Conservation (phyloP, 805 yeast genomes). For the Kazachstania taianensis region DNA sequence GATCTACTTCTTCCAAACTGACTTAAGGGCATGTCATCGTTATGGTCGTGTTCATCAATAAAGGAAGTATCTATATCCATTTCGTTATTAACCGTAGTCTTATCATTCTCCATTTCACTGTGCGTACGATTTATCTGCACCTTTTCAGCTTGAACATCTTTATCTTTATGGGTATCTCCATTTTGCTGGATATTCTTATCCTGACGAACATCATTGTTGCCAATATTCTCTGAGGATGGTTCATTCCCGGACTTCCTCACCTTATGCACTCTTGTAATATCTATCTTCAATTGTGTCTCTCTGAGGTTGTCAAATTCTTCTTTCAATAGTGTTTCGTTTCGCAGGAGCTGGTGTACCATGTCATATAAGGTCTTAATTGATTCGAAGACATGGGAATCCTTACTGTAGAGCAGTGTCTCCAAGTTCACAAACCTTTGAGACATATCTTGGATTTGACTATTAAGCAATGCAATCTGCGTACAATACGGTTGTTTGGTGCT, state of each 20-base stretch:
- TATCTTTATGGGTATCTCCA: no score
- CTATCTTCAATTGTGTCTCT: conserved; percentile 4
- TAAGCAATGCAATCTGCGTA: conserved; percentile 8
- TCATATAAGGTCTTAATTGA: conserved; percentile 17
- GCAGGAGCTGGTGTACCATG: conserved; percentile 19
- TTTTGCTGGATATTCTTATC: no score
- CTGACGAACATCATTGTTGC: no score
- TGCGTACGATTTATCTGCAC: no score
- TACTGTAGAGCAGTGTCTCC: conserved; percentile 11
- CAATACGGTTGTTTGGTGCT: background rate
- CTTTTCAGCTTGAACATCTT: no score
- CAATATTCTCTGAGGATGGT: no score
- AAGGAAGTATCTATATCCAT: no score
- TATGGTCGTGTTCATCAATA: no score
- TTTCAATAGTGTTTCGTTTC: conserved; percentile 24
- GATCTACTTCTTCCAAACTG: background rate
- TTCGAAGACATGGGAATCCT: conserved; percentile 12
- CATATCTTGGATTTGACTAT: conserved; percentile 2
- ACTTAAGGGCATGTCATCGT: no score
- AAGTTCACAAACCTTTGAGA: conserved; percentile 5
- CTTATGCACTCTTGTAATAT: conserved; percentile 4
- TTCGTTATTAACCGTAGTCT: no score
- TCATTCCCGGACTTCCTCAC: background rate
- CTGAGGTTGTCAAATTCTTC: conserved; percentile 7
- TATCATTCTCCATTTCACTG: no score